Evolutionary conservation across 169 alveolate species (phyloP).

Genomic region (Babesia caballi): DNA sequence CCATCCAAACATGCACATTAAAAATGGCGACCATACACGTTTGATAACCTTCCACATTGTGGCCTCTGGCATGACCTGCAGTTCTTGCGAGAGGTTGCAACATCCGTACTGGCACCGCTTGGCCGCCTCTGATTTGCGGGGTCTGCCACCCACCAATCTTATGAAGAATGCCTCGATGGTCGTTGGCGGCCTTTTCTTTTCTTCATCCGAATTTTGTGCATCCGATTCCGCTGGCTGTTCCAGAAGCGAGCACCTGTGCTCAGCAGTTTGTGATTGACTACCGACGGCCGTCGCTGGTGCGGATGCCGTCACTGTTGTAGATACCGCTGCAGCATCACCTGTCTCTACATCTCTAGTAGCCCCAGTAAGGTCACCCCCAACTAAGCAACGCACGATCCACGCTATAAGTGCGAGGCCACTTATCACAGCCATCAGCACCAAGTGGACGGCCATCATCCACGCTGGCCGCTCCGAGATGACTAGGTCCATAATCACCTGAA

Average conservation of each 20-base stretch:
- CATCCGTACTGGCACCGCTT: not conserved
- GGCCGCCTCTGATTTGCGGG: not conserved
- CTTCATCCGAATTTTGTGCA: not conserved
- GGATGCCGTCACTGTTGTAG: not conserved
- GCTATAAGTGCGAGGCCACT: not conserved
- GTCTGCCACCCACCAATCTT: not conserved
- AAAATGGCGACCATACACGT: slow-evolving; percentile 6
- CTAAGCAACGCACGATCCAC: not conserved
- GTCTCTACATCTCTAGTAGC: not conserved
- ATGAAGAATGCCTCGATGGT: not conserved
- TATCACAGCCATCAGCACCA: not conserved
- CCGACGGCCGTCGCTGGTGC: not conserved
- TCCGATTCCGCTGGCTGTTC: not conserved
- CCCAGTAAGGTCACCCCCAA: not conserved
- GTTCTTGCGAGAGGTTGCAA: not conserved
- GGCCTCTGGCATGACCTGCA: not conserved
- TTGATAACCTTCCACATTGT: not conserved
- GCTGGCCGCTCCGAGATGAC: slow-evolving; percentile 9
- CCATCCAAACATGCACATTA: slow-evolving; percentile 21
- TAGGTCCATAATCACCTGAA: slow-evolving; percentile 40
- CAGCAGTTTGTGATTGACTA: not conserved
- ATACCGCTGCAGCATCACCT: not conserved
- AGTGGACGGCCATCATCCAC: not conserved
- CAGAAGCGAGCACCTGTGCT: not conserved
- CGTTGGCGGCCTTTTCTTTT: not conserved